Conservation (phyloP, 2,329 filamentous ascomycete species). For the Ophiostoma fasciatum region DNA sequence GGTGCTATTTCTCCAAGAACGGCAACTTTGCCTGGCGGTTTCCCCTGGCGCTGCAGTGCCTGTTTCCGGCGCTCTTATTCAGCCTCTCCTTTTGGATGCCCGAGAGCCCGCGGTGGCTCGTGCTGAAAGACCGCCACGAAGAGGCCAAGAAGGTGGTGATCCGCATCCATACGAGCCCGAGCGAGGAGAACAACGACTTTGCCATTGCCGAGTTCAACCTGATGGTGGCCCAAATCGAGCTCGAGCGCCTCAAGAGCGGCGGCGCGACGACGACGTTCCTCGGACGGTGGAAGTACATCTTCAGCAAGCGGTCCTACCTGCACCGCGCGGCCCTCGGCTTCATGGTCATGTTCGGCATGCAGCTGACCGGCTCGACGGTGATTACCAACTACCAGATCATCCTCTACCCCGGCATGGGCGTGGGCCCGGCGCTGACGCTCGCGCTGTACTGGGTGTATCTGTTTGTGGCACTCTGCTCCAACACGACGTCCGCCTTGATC, state of each 20-base stretch:
- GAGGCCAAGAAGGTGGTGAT: slow-evolving; percentile 13
- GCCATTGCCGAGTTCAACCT: slow-evolving; percentile 1
- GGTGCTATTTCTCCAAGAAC: background rate
- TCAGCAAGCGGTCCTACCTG: slow-evolving; percentile 1
- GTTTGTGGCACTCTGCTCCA: background rate
- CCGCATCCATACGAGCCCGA: slow-evolving; percentile 30
- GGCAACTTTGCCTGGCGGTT: slow-evolving; percentile 18
- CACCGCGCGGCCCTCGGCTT: slow-evolving; percentile 1
- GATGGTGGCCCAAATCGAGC: background rate
- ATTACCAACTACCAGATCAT: background rate
- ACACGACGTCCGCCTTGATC: background rate
- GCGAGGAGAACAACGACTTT: slow-evolving; percentile 16
- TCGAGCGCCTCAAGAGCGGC: background rate
- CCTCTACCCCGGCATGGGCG: background rate
- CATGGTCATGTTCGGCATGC: background rate
- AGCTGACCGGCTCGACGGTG: background rate
- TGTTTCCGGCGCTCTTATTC: too few relatives aligned
- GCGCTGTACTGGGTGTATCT: background rate
- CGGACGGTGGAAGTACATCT: slow-evolving; percentile 1
- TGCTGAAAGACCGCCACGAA: slow-evolving; percentile 13
- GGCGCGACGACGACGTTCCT: too few relatives aligned
- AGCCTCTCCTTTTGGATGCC: slow-evolving; percentile 23
- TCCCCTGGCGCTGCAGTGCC: slow-evolving; percentile 20
- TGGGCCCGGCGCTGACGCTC: background rate
- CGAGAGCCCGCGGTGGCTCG: slow-evolving; percentile 14